These are phyloP conservation scores for Syzygium oleosum DNA, from an alignment of 345 rosid species.

Conservation along the genomic window DNA sequence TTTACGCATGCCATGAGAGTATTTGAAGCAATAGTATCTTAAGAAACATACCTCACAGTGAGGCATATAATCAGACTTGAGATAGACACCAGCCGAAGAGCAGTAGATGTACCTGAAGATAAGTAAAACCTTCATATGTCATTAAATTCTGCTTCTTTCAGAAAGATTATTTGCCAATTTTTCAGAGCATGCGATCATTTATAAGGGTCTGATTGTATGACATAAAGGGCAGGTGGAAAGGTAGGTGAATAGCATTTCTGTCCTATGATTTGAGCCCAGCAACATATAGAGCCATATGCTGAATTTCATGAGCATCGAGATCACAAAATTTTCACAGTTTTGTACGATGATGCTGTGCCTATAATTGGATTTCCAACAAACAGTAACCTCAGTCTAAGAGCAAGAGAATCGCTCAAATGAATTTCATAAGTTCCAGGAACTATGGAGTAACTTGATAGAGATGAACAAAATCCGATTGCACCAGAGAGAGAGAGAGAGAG, in stretches of 20 bases:
- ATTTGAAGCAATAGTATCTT: neutral
- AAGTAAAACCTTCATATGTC: neutral
- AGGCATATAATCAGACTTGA: conserved; percentile 80
- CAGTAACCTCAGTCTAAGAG: neutral
- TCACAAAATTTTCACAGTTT: neutral
- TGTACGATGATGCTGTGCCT: neutral
- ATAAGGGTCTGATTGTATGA: neutral
- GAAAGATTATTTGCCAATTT: neutral
- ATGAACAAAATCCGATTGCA: neutral
- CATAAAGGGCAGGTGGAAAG: neutral
- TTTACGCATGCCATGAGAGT: neutral
- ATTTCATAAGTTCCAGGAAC: neutral
- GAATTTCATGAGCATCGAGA: neutral
- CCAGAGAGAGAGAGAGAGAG: neutral
- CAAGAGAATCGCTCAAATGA: neutral
- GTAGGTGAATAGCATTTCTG: neutral
- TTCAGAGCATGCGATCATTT: neutral
- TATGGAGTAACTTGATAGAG: neutral
- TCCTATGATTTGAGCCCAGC: neutral
- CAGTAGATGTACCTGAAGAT: conserved; percentile 78
- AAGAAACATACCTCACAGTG: conserved; percentile 57
- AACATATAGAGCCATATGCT: neutral
- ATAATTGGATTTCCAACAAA: neutral
- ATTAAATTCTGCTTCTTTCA: conserved; percentile 3
- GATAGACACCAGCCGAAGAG: conserved; percentile 95